A percentile compares a stretch with the other conserved stretches of the same genome.
phyloP scores from a whole-genome alignment of 164 flowering plant genomes.

The Kalanchoe fedtschenkoi region DNA sequence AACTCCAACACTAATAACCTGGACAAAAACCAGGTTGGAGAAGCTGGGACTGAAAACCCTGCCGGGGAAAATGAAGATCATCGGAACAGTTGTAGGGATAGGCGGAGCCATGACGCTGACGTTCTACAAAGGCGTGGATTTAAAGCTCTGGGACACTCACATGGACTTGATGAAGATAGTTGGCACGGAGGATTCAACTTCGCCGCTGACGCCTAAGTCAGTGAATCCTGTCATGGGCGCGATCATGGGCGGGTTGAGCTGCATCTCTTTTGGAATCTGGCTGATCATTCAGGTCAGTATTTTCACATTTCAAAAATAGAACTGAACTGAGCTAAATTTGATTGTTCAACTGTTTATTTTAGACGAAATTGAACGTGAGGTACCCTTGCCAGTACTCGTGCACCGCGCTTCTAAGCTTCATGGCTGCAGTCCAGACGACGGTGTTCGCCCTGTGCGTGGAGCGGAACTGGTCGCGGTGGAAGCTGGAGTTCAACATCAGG shows the following conservation, averaged over 20 bases:
- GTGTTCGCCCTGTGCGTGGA: constrained; percentile 22
- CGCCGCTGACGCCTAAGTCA: constrained; percentile 6
- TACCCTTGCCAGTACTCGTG: constrained; percentile 35
- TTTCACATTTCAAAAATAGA: not conserved
- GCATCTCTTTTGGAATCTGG: constrained; percentile 29
- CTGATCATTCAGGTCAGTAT: constrained; percentile 28
- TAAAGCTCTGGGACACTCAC: constrained; percentile 27
- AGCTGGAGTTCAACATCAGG: constrained; percentile 36
- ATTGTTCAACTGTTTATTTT: not conserved
- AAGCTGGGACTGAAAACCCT: constrained; percentile 15
- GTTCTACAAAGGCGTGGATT: constrained; percentile 43
- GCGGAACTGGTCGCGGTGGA: constrained; percentile 34
- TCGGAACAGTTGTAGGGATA: constrained; percentile 45
- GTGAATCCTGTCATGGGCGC: constrained; percentile 21
- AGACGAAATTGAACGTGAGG: constrained; percentile 31
- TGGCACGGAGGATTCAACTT: not conserved
- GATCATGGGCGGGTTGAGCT: constrained; percentile 17
- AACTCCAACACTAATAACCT: too few species aligned
- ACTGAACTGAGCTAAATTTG: not conserved
- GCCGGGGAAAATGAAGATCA: constrained; percentile 39
- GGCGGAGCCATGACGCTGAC: constrained; percentile 68
- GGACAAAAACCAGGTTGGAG: constrained; percentile 52
- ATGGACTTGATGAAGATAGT: constrained; percentile 17
- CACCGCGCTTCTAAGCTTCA: constrained; percentile 30
- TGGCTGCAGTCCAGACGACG: constrained; percentile 24